Evolutionary conservation across 2,329 filamentous ascomycete genomes (phyloP).

Genomic region (Fusarium compactum): DNA sequence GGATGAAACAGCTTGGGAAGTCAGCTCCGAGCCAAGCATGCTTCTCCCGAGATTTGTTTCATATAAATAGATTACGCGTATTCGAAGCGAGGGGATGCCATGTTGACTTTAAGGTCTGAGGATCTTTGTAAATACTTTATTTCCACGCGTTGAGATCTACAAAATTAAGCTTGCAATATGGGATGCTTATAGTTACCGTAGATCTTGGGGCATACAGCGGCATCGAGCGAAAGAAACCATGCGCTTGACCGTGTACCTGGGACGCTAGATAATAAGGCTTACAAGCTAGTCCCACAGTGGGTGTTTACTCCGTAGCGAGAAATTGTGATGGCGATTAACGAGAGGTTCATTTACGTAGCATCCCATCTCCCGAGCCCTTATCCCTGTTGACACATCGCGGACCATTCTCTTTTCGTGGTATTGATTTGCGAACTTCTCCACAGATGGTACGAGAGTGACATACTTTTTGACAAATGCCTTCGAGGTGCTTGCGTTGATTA

Average conservation of each 20-base stretch:
- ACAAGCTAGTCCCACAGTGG: background rate
- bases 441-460: background rate
- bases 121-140: too few relatives aligned
- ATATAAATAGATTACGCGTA: background rate
- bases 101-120: background rate
- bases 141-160: accelerated
- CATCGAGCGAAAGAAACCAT: accelerated
- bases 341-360: background rate
- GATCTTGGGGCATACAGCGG: accelerated
- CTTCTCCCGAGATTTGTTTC: background rate
- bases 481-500: accelerated
- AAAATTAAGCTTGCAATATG: accelerated
- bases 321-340: background rate
- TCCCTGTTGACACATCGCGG: background rate
- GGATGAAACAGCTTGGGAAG: background rate
- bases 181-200: accelerated
- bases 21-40: accelerated
- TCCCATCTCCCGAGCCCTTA: accelerated
- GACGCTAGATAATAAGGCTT: background rate
- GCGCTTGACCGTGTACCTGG: accelerated
- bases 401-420: background rate
- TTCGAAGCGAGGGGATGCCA: accelerated
- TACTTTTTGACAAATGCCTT: accelerated
- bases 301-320: too few relatives aligned
- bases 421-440: accelerated